Evolutionary conservation across 371 early-diverging fungal species (phyloP), one percentile per base, ranked within the genome.

Genomic region (Apophysomyces sp.): DNA sequence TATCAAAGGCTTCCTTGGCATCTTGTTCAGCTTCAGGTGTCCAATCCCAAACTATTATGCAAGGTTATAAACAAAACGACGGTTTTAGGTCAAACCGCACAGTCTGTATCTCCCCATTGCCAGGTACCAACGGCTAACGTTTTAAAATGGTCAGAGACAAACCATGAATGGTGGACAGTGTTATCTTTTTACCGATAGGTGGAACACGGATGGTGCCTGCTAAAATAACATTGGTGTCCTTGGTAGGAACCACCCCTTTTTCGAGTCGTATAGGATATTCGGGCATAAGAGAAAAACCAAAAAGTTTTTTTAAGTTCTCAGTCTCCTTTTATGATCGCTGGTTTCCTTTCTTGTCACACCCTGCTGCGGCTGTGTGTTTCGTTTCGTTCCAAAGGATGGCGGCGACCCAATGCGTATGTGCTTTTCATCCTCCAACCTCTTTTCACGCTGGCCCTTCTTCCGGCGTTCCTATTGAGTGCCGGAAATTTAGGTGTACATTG

Each of bases 51-150:
- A 61, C 74, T 72, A 61, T 44, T 34, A 34, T 34, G 34, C 39
- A 36, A 52, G 27, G n/a, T n/a, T 39, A 36, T 53, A 53, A 34
- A 4, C 16, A 52, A 31, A n/a, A 41, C 29, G 24, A 55, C 36
- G 15, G 41, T 16, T 21, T 21, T 21, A 21, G 13, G 27, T 37
- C 40, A 55, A 15, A 4, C 18, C 7, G 8, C 3, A 44, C 74
- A 41, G 11, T 21, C 26, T 4, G 65, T 72, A 62, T 78, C 84
- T 15, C 84, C 84, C 80, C 80, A 84, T 53, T 82, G 75, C 84
- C 84, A 84, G 16, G 75, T 71, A 41, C 84, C 84, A 39, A 84
- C 74, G 27, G 82, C 82, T 73, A 39, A 44, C 8, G 24, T 44
- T n/a, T n/a, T n/a, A n/a, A 8, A 18, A 21, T 21, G 49, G n/a